Evolutionary conservation across 2,329 filamentous ascomycete species (phyloP).

Genomic region (Zopfia rhizophila): DNA sequence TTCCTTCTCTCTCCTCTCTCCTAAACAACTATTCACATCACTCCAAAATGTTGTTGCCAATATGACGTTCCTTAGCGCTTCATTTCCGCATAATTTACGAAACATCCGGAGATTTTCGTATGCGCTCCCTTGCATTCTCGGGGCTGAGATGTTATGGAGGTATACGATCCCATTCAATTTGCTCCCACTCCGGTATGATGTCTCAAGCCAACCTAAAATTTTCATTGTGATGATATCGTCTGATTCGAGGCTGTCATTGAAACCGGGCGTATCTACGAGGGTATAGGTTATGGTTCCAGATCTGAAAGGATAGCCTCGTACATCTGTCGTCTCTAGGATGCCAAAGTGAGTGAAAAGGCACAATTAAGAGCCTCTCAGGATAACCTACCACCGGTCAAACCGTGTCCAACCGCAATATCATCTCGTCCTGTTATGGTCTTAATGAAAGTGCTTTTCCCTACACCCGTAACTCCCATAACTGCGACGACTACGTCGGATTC

Average conservation of each 20-base stretch:
- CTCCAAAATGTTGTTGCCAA: slow-evolving; percentile 59
- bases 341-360: not conserved
- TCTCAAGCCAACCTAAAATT: slow-evolving; percentile 53
- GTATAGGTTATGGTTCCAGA: not conserved
- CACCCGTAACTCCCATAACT: slow-evolving; percentile 55
- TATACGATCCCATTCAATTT: slow-evolving; percentile 59
- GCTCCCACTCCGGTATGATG: slow-evolving; percentile 41
- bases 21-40: not conserved
- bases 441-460: slow-evolving; percentile 55
- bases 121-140: slow-evolving; percentile 53
- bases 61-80: slow-evolving; percentile 53
- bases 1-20: slow-evolving; percentile 10
- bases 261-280: slow-evolving; percentile 61
- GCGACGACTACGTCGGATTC: slow-evolving; percentile 36
- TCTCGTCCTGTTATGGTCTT: slow-evolving; percentile 12
- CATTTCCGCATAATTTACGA: slow-evolving; percentile 55
- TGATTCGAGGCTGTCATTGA: slow-evolving; percentile 56
- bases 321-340: slow-evolving; percentile 15
- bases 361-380: slow-evolving; percentile 5
- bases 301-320: slow-evolving; percentile 3
- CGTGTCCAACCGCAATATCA: slow-evolving; percentile 39
- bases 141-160: slow-evolving; percentile 57
- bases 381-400: slow-evolving; percentile 27
- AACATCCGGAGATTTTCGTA: slow-evolving; percentile 58
- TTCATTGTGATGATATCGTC: slow-evolving; percentile 56